Conservation (phyloP, 129 eudicot genomes). For the Logfia minima region DNA sequence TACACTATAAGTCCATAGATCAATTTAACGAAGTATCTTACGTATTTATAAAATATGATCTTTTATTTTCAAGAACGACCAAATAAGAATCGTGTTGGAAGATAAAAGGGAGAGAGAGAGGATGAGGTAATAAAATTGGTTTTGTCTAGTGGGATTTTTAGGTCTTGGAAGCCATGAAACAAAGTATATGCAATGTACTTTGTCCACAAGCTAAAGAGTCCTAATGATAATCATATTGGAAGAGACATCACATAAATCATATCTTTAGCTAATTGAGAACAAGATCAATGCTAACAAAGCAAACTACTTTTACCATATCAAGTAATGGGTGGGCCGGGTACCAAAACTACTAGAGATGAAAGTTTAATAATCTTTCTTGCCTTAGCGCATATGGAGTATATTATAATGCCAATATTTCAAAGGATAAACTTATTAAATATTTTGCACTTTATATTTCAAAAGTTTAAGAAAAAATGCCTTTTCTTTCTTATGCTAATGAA, state of each 20-base stretch:
- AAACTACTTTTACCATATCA: constrained; percentile 11
- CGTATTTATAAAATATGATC: too few species aligned
- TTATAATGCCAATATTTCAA: not conserved
- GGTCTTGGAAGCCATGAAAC: constrained; percentile 27
- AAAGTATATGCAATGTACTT: constrained; percentile 27
- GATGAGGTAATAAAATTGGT: constrained; percentile 26
- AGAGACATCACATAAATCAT: constrained; percentile 31
- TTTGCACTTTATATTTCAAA: not conserved
- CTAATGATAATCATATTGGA: constrained; percentile 31
- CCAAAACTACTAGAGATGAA: constrained; percentile 11
- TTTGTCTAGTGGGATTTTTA: constrained; percentile 32
- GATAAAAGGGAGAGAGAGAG: not conserved
- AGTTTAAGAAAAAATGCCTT: not conserved
- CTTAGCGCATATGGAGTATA: not conserved
- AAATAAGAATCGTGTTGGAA: too few species aligned
- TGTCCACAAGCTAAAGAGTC: constrained; percentile 34
- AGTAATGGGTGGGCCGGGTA: constrained; percentile 29
- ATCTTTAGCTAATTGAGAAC: constrained; percentile 32
- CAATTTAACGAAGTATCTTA: too few species aligned
- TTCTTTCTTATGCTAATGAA: not conserved
- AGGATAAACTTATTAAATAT: not conserved
- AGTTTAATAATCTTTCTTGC: not conserved
- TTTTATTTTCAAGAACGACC: too few species aligned
- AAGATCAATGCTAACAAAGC: constrained; percentile 28
- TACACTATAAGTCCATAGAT: too few species aligned